Percentiles rank a stretch among this genome's conserved stretches.
phyloP scores from a whole-genome alignment of 176 grass and related monocot genomes.

The Pontederia paniculata region DNA sequence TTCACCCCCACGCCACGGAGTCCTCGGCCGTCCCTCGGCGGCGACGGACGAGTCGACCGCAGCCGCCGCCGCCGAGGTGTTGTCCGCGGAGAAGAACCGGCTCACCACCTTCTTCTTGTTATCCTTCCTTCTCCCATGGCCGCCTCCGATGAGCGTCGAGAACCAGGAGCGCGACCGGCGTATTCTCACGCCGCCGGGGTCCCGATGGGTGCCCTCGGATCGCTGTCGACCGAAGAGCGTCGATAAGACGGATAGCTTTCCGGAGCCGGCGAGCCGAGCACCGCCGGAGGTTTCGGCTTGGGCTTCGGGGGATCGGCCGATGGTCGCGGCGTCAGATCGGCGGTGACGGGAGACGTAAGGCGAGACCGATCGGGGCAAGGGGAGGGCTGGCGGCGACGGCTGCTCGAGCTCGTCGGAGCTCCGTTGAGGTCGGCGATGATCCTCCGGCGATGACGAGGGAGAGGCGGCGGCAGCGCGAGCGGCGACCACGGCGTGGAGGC shows the following conservation, averaged over 20 bases:
- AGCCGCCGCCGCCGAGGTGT: no score
- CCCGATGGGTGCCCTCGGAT: background rate
- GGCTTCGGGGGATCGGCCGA: no score
- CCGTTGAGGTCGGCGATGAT: no score
- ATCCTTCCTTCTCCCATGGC: background rate
- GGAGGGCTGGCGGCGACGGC: background rate
- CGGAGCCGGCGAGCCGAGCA: no score
- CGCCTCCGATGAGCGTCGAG: background rate
- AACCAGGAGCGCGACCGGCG: slow-evolving; percentile 2
- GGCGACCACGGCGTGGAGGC: slow-evolving; percentile 10
- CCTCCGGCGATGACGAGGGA: background rate
- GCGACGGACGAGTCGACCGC: no score
- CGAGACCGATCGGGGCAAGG: background rate
- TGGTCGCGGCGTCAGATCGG: background rate
- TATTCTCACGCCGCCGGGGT: background rate
- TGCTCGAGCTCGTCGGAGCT: background rate
- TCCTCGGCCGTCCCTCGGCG: background rate
- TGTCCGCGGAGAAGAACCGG: background rate
- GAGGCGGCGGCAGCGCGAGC: background rate
- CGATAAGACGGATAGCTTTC: background rate
- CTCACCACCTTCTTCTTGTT: background rate
- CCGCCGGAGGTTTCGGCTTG: background rate
- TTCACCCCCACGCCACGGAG: background rate
- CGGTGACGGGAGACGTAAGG: background rate
- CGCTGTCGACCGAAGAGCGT: background rate